Evolutionary conservation across 352 stramenopile species (phyloP), one percentile per base, ranked within the genome.

Genomic region (Globisporangium rhizosaccharum): DNA sequence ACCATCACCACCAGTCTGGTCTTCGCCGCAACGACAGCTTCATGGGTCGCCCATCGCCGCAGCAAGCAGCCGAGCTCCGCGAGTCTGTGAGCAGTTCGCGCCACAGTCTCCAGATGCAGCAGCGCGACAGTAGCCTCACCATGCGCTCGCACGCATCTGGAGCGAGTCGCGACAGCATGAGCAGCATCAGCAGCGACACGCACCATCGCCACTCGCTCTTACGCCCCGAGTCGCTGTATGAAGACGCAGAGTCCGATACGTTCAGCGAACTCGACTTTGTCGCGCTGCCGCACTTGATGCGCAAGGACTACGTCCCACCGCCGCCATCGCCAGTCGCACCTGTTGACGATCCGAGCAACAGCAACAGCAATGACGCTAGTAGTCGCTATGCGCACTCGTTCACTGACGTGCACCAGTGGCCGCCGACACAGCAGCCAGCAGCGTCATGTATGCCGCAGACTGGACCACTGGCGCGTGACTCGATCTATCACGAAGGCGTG

Each of bases 201-300:
- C 23, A n/a, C 45, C 59, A 26, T 39, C 30, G 26, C 48, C 60
- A 25, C 18, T 60, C 63, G 46, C 44, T 54, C 20, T 80, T 65
- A 7, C 80, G 71, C 20, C 66, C 61, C 9, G 75, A 82, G 30
- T 83, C 74, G 28, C 72, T 86, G 46, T 79, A 75, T 46, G 75
- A 69, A 51, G 73, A 86, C 28, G 72, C 76, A 28, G 68, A 76
- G 20, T 88, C 73, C 8, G 81, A 91, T 46, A 86, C 81, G 0
- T 91, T 91, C 56, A 91, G 81, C 50, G 81, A 90, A 53, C 68
- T 90, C 63, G 81, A 89, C 45, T 63, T 91, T 51, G 75, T 76
- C 11, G 79, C 88, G 44, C 67, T 91, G 12, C 81, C 81, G 17
- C 81, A 91, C 33, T 61, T 91, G 46, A 87, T 91, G 76, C 75